phyloP scores from a whole-genome alignment of 2,329 filamentous ascomycete species.

The Botryotinia calthae region DNA sequence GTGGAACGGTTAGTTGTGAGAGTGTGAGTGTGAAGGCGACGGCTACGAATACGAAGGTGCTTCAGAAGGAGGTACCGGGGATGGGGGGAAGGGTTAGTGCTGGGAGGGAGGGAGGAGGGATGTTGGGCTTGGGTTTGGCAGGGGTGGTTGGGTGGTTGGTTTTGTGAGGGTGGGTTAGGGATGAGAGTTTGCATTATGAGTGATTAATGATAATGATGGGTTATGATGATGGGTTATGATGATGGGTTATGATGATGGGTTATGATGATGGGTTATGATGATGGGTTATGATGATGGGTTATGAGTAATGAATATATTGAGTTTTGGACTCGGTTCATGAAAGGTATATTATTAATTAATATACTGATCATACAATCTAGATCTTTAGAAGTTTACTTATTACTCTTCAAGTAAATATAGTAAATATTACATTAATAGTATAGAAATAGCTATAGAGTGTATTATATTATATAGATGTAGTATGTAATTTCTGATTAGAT shows the following conservation, averaged over 20 bases:
- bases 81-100: not conserved
- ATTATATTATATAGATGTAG: too few species aligned
- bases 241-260: not conserved
- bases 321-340: not conserved
- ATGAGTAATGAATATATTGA: not conserved
- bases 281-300: not conserved
- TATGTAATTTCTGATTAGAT: too few species aligned
- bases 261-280: not conserved
- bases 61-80: constrained; percentile 32
- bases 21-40: constrained; percentile 53
- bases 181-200: not conserved
- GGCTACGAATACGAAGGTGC: constrained; percentile 49
- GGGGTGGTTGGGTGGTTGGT: constrained; percentile 2
- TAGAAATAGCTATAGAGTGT: too few species aligned
- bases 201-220: not conserved
- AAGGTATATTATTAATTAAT: not conserved
- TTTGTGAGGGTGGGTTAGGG: not conserved
- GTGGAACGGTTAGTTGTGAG: constrained; percentile 71
- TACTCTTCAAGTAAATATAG: too few species aligned
- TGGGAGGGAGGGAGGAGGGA: not conserved
- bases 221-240: not conserved
- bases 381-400: too few species aligned
- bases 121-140: not conserved
- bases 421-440: too few species aligned
- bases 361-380: not conserved